Evolutionary conservation across 2,329 filamentous ascomycete species (phyloP).

Genomic region (Beauveria rudraprayagi): DNA sequence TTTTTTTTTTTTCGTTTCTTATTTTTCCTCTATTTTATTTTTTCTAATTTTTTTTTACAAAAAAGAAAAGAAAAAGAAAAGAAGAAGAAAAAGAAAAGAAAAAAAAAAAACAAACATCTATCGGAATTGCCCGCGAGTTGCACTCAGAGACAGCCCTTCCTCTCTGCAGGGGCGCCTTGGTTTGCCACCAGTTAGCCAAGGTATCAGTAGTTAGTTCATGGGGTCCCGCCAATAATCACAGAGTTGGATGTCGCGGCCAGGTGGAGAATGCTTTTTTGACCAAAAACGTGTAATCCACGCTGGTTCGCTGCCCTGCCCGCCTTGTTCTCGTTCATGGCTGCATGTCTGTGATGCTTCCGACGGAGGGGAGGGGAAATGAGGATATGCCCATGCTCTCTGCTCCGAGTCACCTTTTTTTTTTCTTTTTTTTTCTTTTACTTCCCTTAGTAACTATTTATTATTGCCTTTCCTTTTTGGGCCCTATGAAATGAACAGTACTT

Average conservation of each 20-base stretch:
- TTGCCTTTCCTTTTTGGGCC: not conserved
- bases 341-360: conserved; percentile 3
- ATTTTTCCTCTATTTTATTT: too few relatives aligned
- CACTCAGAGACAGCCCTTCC: not conserved
- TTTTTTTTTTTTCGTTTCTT: too few relatives aligned
- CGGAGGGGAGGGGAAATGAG: not conserved
- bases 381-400: not conserved
- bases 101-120: not conserved
- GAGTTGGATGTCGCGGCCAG: not conserved
- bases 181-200: not conserved
- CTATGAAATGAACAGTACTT: too few relatives aligned
- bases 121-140: not conserved
- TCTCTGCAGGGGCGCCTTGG: not conserved
- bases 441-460: too few relatives aligned
- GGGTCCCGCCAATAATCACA: not conserved
- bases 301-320: not conserved
- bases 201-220: not conserved
- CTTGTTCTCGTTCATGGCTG: not conserved
- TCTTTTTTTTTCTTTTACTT: not conserved
- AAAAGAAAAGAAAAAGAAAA: not conserved
- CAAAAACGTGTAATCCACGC: not conserved
- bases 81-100: not conserved
- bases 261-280: not conserved
- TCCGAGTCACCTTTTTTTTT: not conserved
- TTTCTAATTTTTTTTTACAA: too few relatives aligned